Evolutionary conservation across 75 land plant species (phyloP).

Genomic region (Selaginella tamariscina): DNA sequence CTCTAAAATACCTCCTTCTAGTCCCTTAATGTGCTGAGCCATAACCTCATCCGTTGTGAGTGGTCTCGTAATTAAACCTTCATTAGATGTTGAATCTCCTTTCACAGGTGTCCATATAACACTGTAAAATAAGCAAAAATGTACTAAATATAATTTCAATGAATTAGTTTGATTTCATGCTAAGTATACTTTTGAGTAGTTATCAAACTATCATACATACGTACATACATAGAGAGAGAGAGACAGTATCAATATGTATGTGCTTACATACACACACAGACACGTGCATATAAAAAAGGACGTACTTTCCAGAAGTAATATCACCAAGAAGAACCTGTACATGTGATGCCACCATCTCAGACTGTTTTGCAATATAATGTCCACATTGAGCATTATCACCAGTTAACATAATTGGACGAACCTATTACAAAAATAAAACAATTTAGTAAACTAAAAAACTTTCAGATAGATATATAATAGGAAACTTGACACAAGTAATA

Average conservation of each 20-base stretch:
- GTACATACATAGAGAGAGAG: too few species aligned
- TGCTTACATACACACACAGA: too few species aligned
- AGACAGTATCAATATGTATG: too few species aligned
- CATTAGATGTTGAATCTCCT: neutral
- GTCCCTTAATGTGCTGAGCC: slow-evolving; percentile 24
- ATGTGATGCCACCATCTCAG: slow-evolving; percentile 24
- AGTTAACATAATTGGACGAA: slow-evolving; percentile 36
- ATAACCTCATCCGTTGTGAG: slow-evolving; percentile 22
- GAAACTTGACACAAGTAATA: too few species aligned
- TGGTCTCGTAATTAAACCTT: neutral
- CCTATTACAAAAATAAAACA: slow-evolving; percentile 14
- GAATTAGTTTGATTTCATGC: too few species aligned
- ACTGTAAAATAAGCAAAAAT: slow-evolving; percentile 7
- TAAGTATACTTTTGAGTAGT: too few species aligned
- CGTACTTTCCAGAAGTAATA: slow-evolving; percentile 17
- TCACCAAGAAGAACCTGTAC: slow-evolving; percentile 27
- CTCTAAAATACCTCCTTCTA: slow-evolving; percentile 25
- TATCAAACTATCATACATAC: too few species aligned
- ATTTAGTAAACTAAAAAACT: neutral
- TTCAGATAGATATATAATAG: too few species aligned
- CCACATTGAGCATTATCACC: slow-evolving; percentile 41
- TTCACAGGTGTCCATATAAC: slow-evolving; percentile 25
- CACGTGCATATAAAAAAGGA: neutral
- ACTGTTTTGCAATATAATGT: slow-evolving; percentile 29
- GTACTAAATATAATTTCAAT: too few species aligned